These are phyloP conservation scores for Lunularia cruciata DNA, from an alignment of 225 moss, liverwort and hornwort genomes.

Conservation along the genomic window DNA sequence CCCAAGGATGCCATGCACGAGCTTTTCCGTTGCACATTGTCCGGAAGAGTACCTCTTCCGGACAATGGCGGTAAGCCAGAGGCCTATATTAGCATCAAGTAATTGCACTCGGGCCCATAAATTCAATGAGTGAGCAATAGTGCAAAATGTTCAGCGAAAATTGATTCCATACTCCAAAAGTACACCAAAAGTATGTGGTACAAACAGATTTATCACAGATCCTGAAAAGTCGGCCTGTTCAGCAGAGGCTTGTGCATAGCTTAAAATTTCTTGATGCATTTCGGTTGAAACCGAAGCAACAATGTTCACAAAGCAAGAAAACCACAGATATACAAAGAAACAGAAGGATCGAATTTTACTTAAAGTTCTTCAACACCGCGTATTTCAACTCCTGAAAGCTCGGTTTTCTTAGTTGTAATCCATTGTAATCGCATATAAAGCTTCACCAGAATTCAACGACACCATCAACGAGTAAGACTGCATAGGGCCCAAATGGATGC, in stretches of 20 bases:
- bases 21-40: too few relatives aligned
- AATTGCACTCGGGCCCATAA: too few relatives aligned
- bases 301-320: not conserved
- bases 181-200: conserved; percentile 1
- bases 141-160: too few relatives aligned
- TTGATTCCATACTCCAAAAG: not conserved
- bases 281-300: not conserved
- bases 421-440: conserved; percentile 2
- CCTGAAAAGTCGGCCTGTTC: not conserved
- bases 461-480: too few relatives aligned
- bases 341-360: not conserved
- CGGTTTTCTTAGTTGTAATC: not conserved
- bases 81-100: too few relatives aligned
- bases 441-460: not conserved
- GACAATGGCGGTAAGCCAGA: too few relatives aligned
- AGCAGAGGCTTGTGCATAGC: not conserved
- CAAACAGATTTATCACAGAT: not conserved
- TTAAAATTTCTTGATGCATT: not conserved
- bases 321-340: not conserved
- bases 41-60: too few relatives aligned
- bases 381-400: not conserved
- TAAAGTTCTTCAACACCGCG: not conserved
- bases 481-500: not conserved
- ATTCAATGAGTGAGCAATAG: too few relatives aligned
- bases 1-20: too few relatives aligned